These are phyloP conservation scores for Kodamaea hsintzibuensis DNA, from an alignment of 805 yeast genomes.

Conservation along the genomic window DNA sequence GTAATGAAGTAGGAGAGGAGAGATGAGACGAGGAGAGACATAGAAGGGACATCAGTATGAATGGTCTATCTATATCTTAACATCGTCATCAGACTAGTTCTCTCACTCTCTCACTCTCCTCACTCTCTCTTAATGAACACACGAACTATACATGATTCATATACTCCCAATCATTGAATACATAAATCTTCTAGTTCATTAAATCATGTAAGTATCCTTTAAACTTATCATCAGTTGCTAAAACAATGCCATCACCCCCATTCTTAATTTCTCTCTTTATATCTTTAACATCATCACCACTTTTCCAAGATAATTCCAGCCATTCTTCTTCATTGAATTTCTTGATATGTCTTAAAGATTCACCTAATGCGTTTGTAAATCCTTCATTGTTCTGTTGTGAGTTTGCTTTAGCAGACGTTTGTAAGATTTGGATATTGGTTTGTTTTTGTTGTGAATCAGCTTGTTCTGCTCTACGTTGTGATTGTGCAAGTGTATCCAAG, in stretches of 20 bases:
- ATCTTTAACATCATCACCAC: slow-evolving; percentile 16
- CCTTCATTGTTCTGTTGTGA: slow-evolving; percentile 28
- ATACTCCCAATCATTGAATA: background rate
- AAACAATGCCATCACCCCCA: slow-evolving; percentile 18
- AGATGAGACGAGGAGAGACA: too few species aligned
- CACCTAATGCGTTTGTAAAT: slow-evolving; percentile 33
- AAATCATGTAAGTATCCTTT: slow-evolving; percentile 28
- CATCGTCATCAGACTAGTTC: too few species aligned
- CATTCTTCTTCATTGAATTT: slow-evolving; percentile 44
- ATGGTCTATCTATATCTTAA: too few species aligned
- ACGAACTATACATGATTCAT: too few species aligned
- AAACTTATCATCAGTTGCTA: slow-evolving; percentile 23
- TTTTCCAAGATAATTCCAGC: slow-evolving; percentile 33
- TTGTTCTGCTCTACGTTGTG: slow-evolving; percentile 38
- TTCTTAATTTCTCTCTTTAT: slow-evolving; percentile 17
- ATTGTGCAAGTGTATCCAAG: slow-evolving; percentile 45
- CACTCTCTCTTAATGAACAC: too few species aligned
- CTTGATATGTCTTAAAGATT: slow-evolving; percentile 39
- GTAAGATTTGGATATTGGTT: slow-evolving; percentile 41
- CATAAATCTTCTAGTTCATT: slow-evolving; percentile 11
- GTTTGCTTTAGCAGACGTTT: slow-evolving; percentile 38
- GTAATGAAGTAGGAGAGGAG: too few species aligned
- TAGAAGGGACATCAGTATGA: too few species aligned
- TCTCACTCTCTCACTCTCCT: too few species aligned
- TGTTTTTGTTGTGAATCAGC: slow-evolving; percentile 24